Conservation (phyloP, 768 basidiomycete species). For the Saitozyma podzolica region DNA sequence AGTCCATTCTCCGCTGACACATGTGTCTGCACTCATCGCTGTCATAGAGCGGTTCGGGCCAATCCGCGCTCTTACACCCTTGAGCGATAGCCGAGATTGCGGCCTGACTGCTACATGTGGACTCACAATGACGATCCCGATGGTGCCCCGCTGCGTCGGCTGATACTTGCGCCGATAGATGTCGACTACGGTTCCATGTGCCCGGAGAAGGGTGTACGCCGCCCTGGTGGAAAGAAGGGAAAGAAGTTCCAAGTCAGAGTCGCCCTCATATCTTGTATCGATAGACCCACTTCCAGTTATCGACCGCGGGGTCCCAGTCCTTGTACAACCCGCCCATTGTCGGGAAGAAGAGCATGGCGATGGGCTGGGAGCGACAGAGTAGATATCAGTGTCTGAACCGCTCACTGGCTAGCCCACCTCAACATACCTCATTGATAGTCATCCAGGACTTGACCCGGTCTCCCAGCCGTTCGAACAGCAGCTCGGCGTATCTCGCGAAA, state of each 20-base stretch:
- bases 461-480: slow-evolving; percentile 35
- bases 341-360: no score
- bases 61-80: slow-evolving; percentile 28
- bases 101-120: neutral
- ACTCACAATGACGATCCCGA: slow-evolving; percentile 29
- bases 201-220: slow-evolving; percentile 20
- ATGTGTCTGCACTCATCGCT: slow-evolving; percentile 22
- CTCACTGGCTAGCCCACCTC: no score
- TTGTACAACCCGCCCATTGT: no score
- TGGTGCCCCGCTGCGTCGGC: slow-evolving; percentile 31
- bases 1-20: slow-evolving; percentile 11
- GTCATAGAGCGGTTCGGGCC: slow-evolving; percentile 24
- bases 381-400: no score
- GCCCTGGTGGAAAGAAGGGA: slow-evolving; percentile 20
- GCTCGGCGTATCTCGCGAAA: slow-evolving; percentile 26
- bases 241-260: no score
- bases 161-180: slow-evolving; percentile 33
- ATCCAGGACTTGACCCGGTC: slow-evolving; percentile 43
- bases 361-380: no score
- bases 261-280: no score
- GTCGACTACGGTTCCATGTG: slow-evolving; percentile 32
- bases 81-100: slow-evolving; percentile 3
- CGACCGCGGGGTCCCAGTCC: no score
- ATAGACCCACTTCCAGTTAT: no score
- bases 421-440: slow-evolving; percentile 43